Evolutionary conservation across 257 asterid species (phyloP), one percentile per base, ranked within the genome.

Genomic region (Lantana camara): DNA sequence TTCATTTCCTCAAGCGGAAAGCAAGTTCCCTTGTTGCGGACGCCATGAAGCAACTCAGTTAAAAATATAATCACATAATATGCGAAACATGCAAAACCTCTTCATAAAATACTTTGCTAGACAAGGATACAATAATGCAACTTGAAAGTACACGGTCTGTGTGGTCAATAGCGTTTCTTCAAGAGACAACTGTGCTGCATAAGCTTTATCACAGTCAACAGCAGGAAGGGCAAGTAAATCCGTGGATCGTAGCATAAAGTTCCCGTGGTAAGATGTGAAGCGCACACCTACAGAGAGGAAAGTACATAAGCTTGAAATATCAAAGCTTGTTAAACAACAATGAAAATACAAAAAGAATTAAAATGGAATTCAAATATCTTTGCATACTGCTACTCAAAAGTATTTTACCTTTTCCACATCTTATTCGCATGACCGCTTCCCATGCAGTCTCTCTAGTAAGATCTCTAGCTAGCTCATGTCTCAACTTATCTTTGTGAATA

Each of bases 161-260:
- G 93, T 77, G 44, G 95, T 86, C 76, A 91, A 75, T 64, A 94
- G 77, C 22, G 99, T 91, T 65, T 94, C 99, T 82, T 94, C 98
- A 63, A 94, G 95, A 65, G 87, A 83, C 74, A 90, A 79, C 73
- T 90, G 98, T 63, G 96, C 96, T 32, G 84, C 98, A 77, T 88
- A 94, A 57, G 98, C 99, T 81, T 94, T 94, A 73, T 94, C 99
- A 71, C 98, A 94, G 80, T 94, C 98, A 49, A 85, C 95, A 74
- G 96, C 97, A 53, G 99, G 99, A 74, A 94, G 98, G 34, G 99
- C 95, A 70, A 94, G 69, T 62, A 94, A 77, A 84, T 94, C 99
- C 20, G 99, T 85, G 69, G 99, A 94, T 70, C 98, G 81, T 64
- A 94, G 81, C 99, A 94, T 94, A 72, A 94, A 91, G 73, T 94